Evolutionary conservation across 495 filamentous ascomycete species (phyloP).

Genomic region (Penicillium ucsense): DNA sequence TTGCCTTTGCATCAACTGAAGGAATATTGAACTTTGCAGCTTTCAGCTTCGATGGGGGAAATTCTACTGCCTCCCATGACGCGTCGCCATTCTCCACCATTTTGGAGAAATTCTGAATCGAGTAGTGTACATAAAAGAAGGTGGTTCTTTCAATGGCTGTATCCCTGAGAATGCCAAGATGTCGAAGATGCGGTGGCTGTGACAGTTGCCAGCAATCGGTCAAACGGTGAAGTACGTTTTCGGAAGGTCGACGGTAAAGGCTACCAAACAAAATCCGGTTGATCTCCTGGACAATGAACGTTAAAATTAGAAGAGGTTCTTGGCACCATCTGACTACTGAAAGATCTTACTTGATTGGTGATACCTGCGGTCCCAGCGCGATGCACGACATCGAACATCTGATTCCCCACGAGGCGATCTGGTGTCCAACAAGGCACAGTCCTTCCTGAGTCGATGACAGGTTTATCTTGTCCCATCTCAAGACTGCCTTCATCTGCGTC

Average conservation of each 20-base stretch:
- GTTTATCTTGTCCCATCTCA: constrained; percentile 14
- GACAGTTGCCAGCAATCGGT: constrained; percentile 50
- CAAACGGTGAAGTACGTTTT: constrained; percentile 44
- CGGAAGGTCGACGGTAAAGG: constrained; percentile 49
- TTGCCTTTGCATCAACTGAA: constrained; percentile 23
- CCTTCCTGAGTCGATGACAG: constrained; percentile 25
- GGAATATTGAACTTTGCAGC: constrained; percentile 18
- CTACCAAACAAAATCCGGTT: constrained; percentile 39
- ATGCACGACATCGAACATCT: constrained; percentile 45
- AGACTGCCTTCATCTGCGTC: constrained; percentile 14
- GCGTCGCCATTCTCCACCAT: constrained; percentile 46
- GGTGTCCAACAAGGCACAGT: constrained; percentile 46
- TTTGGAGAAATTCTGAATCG: constrained; percentile 44
- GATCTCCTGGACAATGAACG: constrained; percentile 28
- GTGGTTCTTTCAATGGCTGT: constrained; percentile 41
- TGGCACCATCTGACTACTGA: background rate
- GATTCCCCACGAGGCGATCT: constrained; percentile 41
- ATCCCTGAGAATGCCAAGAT: constrained; percentile 55
- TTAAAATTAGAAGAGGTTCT: background rate
- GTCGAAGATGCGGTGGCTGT: constrained; percentile 53
- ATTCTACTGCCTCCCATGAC: constrained; percentile 50
- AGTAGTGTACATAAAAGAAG: constrained; percentile 51
- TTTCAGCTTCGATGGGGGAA: constrained; percentile 28
- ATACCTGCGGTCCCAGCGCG: constrained; percentile 40
- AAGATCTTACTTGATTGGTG: constrained; percentile 36